Percentiles rank a stretch among this genome's conserved stretches.
Conservation (phyloP, 371 early-diverging fungal species). For the Rhizopus delemar region DNA sequence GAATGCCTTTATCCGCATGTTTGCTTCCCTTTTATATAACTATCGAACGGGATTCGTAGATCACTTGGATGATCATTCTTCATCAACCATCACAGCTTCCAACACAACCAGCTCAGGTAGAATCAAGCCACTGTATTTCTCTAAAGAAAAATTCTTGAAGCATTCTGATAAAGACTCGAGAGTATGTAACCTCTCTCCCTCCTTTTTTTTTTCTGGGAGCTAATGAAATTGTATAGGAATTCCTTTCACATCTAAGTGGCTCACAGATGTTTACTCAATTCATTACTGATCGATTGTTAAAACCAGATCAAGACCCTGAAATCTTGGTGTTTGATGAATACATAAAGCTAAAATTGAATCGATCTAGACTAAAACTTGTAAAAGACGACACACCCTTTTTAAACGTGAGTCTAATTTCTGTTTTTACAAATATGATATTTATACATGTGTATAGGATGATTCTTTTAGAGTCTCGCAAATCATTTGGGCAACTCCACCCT, state of each 20-base stretch:
- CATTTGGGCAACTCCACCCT: conserved; percentile 48
- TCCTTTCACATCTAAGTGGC: conserved; percentile 62
- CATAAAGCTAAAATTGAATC: conserved; percentile 79
- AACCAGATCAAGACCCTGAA: conserved; percentile 69
- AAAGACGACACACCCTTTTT: conserved; percentile 83
- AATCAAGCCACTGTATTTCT: conserved; percentile 38
- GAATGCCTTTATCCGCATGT: conserved; percentile 72
- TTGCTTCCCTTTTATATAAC: conserved; percentile 74
- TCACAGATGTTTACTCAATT: conserved; percentile 86
- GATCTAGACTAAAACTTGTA: conserved; percentile 71
- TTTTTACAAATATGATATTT: neutral
- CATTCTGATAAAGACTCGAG: conserved; percentile 67
- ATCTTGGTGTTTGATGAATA: conserved; percentile 80
- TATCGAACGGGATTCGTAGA: conserved; percentile 64
- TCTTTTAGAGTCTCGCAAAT: conserved; percentile 49
- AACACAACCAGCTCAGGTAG: conserved; percentile 22
- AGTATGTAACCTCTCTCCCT: conserved; percentile 34
- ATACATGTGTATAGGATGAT: conserved; percentile 28
- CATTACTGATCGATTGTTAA: conserved; percentile 69
- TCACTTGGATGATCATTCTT: conserved; percentile 24
- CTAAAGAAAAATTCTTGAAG: conserved; percentile 65
- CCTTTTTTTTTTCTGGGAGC: neutral
- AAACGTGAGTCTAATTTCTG: conserved; percentile 44
- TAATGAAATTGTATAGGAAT: conserved; percentile 37
- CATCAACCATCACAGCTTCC: conserved; percentile 16